A percentile compares a stretch with the other conserved stretches of the same genome.
Conservation (phyloP, 768 basidiomycete genomes). For the Xanthoconium stramineum region DNA sequence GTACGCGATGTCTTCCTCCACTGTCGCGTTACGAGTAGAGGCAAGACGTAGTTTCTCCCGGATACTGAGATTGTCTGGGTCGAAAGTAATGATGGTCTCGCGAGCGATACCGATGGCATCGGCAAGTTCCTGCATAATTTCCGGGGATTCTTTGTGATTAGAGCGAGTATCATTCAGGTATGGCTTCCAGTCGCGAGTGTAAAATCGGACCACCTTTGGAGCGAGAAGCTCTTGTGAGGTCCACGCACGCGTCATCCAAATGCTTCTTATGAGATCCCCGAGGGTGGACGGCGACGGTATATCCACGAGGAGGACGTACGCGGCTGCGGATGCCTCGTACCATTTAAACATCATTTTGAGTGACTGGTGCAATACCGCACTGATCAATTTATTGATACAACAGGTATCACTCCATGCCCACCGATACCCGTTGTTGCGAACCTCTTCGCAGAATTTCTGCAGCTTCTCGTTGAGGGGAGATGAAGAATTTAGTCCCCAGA, state of each 20-base stretch:
- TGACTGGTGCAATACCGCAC: no score
- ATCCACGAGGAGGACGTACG: no score
- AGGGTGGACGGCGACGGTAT: no score
- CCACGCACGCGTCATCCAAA: not conserved
- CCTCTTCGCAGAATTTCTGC: no score
- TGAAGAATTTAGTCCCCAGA: no score
- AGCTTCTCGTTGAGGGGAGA: no score
- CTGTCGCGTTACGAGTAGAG: constrained; percentile 5
- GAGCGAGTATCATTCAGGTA: not conserved
- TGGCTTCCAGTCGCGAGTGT: not conserved
- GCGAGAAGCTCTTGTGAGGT: not conserved
- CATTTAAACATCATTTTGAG: no score
- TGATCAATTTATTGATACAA: no score
- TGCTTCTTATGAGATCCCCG: not conserved
- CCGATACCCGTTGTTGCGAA: no score
- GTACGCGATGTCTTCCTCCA: constrained; percentile 9
- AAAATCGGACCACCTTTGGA: not conserved
- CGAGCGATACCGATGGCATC: constrained; percentile 5
- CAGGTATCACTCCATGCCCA: no score
- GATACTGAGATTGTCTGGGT: constrained; percentile 3
- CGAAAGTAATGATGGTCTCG: not conserved
- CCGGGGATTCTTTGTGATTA: not conserved
- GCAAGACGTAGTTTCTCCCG: constrained; percentile 11
- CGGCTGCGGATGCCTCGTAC: no score
- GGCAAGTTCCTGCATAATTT: constrained; percentile 8